Percentiles rank a stretch among this genome's conserved stretches.
Evolutionary conservation across 2,329 filamentous ascomycete species (phyloP).

Genomic region (Ascochyta viciae-villosae): DNA sequence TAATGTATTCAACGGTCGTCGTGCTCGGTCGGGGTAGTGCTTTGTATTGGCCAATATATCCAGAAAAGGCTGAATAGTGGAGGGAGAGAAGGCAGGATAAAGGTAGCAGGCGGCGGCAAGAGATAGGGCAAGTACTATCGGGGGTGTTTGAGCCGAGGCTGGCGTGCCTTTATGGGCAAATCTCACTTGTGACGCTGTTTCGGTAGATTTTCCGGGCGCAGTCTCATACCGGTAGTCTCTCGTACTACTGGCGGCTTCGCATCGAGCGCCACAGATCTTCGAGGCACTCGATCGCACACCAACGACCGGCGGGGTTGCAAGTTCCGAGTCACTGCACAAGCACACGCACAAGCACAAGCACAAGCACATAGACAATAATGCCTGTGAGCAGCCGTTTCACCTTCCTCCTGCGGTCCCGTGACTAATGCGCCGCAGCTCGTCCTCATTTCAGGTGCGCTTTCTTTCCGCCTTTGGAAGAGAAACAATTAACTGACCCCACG

Average conservation of each 20-base stretch:
- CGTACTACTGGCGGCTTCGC: constrained; percentile 13
- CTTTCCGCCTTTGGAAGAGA: not conserved
- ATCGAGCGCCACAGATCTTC: constrained; percentile 15
- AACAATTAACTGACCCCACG: constrained; percentile 61
- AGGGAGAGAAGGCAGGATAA: constrained; percentile 4
- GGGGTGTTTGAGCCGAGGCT: constrained; percentile 28
- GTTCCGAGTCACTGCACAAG: not conserved
- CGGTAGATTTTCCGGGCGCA: no score
- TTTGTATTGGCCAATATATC: constrained; percentile 7
- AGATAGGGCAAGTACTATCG: constrained; percentile 10
- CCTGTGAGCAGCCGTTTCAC: constrained; percentile 32
- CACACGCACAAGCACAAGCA: not conserved
- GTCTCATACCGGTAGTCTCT: not conserved
- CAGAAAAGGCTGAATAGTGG: constrained; percentile 15
- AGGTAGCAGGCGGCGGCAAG: constrained; percentile 9
- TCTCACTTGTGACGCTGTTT: constrained; percentile 15
- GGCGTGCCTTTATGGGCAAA: not conserved
- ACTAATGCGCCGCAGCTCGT: constrained; percentile 59
- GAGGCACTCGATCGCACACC: constrained; percentile 11
- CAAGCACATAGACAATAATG: constrained; percentile 20
- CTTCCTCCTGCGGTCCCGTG: constrained; percentile 11
- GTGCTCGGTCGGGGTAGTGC: not conserved
- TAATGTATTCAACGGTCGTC: constrained; percentile 1
- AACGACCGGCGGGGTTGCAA: constrained; percentile 1
- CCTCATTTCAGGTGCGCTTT: constrained; percentile 57